Conservation (phyloP, 768 basidiomycete species). For the Tremella mesenterica region DNA sequence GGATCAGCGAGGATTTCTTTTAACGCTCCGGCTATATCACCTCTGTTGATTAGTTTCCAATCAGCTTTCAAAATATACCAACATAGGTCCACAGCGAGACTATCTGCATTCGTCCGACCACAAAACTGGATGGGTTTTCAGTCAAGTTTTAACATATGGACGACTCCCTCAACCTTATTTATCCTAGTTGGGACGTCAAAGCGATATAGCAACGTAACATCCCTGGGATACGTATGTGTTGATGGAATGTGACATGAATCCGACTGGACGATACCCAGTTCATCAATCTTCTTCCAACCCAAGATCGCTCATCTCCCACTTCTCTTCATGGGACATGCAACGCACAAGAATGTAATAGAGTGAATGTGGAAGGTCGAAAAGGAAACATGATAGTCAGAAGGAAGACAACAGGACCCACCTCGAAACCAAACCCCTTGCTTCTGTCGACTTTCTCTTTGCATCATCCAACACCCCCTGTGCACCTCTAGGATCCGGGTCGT, state of each 20-base stretch:
- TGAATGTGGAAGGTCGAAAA: background rate
- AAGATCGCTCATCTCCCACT: too few relatives aligned
- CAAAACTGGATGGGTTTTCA: background rate
- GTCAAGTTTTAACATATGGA: too few relatives aligned
- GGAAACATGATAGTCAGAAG: background rate
- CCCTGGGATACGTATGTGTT: too few relatives aligned
- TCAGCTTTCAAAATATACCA: background rate
- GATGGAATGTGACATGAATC: too few relatives aligned
- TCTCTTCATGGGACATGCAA: too few relatives aligned
- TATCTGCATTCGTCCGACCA: too few relatives aligned
- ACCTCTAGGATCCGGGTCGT: constrained; percentile 72
- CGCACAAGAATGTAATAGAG: background rate
- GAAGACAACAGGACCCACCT: constrained; percentile 51
- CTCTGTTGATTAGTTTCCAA: constrained; percentile 48
- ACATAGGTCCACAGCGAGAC: background rate
- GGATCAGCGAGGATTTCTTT: constrained; percentile 62
- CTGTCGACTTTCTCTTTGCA: constrained; percentile 62
- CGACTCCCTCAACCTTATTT: too few relatives aligned
- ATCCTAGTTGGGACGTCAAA: too few relatives aligned
- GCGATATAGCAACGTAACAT: too few relatives aligned
- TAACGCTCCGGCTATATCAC: constrained; percentile 67
- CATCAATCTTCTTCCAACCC: too few relatives aligned
- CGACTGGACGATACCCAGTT: too few relatives aligned
- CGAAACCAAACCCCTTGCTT: constrained; percentile 64
- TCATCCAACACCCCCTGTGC: constrained; percentile 66